These are phyloP conservation scores for Metschnikowia baotianmanensis DNA, from an alignment of 805 yeast species.

Conservation along the genomic window DNA sequence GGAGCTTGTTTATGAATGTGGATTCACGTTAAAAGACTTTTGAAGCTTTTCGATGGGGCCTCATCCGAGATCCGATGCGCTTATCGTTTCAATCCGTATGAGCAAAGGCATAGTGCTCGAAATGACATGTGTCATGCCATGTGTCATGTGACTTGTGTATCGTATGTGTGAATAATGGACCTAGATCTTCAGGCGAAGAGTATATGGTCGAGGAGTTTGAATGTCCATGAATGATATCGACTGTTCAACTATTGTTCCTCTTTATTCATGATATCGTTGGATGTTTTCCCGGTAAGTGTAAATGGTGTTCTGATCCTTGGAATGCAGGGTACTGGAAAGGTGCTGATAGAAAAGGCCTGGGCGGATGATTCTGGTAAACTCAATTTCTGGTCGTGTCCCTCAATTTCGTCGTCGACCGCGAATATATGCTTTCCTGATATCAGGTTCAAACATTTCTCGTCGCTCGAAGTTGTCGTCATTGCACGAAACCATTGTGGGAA, in stretches of 20 bases:
- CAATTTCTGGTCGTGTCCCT: neutral
- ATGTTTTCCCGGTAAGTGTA: neutral
- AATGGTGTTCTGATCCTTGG: slow-evolving; percentile 3
- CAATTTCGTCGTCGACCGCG: slow-evolving; percentile 10
- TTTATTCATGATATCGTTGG: too few relatives aligned
- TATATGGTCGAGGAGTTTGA: neutral
- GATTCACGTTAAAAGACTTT: slow-evolving; percentile 11
- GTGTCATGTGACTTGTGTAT: too few relatives aligned
- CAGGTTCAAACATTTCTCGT: slow-evolving; percentile 6
- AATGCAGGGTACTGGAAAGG: neutral
- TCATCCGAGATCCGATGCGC: neutral
- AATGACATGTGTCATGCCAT: too few relatives aligned
- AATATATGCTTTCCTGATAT: neutral
- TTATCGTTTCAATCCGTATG: neutral
- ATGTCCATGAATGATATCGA: too few relatives aligned
- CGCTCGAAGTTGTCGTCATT: slow-evolving; percentile 13
- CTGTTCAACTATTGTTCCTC: too few relatives aligned
- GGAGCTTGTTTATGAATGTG: slow-evolving; percentile 1
- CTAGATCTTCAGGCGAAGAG: too few relatives aligned
- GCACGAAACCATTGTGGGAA: too few relatives aligned
- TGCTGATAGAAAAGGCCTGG: neutral
- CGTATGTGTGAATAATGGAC: too few relatives aligned
- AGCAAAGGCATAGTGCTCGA: neutral
- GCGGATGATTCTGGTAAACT: neutral
- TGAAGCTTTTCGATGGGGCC: slow-evolving; percentile 11